These are phyloP conservation scores for Tolypocladium paradoxum DNA, from an alignment of 2,329 filamentous ascomycete genomes.

Conservation along the genomic window DNA sequence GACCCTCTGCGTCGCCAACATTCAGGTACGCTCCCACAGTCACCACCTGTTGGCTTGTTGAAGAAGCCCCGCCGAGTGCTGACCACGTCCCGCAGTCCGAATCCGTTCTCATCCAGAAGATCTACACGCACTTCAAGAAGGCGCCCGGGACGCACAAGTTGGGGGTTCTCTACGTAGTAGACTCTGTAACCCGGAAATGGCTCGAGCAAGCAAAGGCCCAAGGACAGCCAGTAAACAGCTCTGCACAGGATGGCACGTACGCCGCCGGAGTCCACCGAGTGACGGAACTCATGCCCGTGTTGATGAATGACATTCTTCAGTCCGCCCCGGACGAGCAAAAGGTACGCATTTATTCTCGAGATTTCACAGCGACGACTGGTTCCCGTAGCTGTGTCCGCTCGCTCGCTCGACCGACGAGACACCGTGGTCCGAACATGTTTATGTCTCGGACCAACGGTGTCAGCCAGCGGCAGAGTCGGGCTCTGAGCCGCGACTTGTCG, in stretches of 20 bases:
- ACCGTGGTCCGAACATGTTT: neutral
- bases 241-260: constrained; percentile 83
- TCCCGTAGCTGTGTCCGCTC: constrained; percentile 15
- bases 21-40: constrained; percentile 54
- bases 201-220: constrained; percentile 85
- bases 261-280: constrained; percentile 93
- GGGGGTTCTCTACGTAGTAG: constrained; percentile 98
- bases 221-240: constrained; percentile 69
- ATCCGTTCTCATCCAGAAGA: constrained; percentile 87
- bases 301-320: constrained; percentile 93
- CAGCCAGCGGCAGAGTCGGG: neutral
- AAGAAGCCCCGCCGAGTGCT: neutral
- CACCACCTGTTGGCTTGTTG: neutral
- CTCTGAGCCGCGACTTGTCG: neutral
- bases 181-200: constrained; percentile 98
- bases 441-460: neutral
- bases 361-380: neutral
- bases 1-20: constrained; percentile 74
- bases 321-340: constrained; percentile 89
- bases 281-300: constrained; percentile 81
- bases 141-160: constrained; percentile 91
- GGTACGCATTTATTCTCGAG: constrained; percentile 52
- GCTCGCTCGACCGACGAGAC: neutral
- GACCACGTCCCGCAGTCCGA: constrained; percentile 54
- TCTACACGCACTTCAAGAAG: constrained; percentile 96